phyloP scores from a whole-genome alignment of 1,284 basidiomycete species.

The Trametes versicolor region DNA sequence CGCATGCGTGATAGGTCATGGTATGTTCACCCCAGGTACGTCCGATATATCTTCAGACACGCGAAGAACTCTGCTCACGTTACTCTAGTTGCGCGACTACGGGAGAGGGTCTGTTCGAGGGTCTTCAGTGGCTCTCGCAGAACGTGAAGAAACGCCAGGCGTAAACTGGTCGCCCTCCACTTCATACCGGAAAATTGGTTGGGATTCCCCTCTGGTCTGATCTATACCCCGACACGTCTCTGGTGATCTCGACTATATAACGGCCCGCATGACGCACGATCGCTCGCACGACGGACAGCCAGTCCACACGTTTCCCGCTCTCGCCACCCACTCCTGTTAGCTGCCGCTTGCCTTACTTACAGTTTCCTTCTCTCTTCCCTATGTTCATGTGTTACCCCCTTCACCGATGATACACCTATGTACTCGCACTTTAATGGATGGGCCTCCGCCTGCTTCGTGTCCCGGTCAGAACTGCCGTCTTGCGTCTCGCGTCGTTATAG shows the following conservation, averaged over 20 bases:
- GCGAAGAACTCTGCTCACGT: constrained; percentile 7
- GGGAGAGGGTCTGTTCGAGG: constrained; percentile 95
- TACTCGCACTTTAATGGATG: constrained; percentile 50
- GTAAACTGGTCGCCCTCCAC: constrained; percentile 48
- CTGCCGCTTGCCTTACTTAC: constrained; percentile 35
- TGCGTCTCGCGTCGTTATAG: constrained; percentile 28
- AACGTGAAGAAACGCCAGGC: constrained; percentile 92
- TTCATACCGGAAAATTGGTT: constrained; percentile 30
- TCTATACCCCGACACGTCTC: constrained; percentile 45
- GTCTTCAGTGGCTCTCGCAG: constrained; percentile 95
- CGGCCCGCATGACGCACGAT: constrained; percentile 48
- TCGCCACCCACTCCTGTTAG: constrained; percentile 33
- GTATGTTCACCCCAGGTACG: constrained; percentile 98
- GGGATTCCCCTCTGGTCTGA: constrained; percentile 38
- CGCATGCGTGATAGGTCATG: constrained; percentile 97
- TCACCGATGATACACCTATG: constrained; percentile 45
- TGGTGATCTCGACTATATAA: constrained; percentile 45
- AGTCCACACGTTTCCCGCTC: constrained; percentile 43
- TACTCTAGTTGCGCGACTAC: constrained; percentile 88
- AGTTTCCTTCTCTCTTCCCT: constrained; percentile 28
- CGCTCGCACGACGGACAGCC: constrained; percentile 47
- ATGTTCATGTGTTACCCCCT: constrained; percentile 44
- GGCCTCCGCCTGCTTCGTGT: constrained; percentile 33
- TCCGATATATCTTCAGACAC: background rate
- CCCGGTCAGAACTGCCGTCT: constrained; percentile 24